These are phyloP conservation scores for Tuber borchii DNA, from an alignment of 495 filamentous ascomycete species.

Conservation along the genomic window DNA sequence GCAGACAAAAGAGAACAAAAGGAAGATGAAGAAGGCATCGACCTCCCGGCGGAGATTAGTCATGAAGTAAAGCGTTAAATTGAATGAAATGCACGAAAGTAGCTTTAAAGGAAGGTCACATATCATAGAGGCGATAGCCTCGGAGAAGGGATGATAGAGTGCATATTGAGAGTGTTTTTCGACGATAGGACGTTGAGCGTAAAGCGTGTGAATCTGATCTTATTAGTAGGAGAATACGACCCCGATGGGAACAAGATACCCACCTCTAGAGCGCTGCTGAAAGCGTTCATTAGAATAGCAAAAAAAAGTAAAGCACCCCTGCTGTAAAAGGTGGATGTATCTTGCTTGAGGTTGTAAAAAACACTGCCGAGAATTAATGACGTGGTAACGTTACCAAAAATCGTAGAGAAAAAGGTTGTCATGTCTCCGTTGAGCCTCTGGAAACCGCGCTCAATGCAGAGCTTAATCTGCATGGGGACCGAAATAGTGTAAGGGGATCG, in stretches of 20 bases:
- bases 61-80: conserved; percentile 81
- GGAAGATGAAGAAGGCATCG: conserved; percentile 74
- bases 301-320: conserved; percentile 84
- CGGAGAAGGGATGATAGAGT: conserved; percentile 84
- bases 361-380: conserved; percentile 72
- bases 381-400: conserved; percentile 70
- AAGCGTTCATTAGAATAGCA: conserved; percentile 78
- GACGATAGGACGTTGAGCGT: conserved; percentile 80
- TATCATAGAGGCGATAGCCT: conserved; percentile 77
- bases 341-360: conserved; percentile 65
- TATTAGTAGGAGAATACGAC: conserved; percentile 10
- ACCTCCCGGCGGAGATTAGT: conserved; percentile 71
- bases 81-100: conserved; percentile 49
- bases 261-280: conserved; percentile 67
- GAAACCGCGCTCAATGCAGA: conserved; percentile 72
- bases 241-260: conserved; percentile 20
- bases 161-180: conserved; percentile 87
- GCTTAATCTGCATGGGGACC: conserved; percentile 59
- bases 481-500: conserved; percentile 74
- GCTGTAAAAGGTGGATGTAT: conserved; percentile 65
- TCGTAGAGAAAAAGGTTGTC: conserved; percentile 59
- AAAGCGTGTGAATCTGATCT: conserved; percentile 65
- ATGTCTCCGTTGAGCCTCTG: conserved; percentile 63
- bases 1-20: conserved; percentile 62
- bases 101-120: conserved; percentile 66